Percentiles rank a stretch among this genome's conserved stretches.
Evolutionary conservation across 129 eudicot genomes (phyloP).

Genomic region (Heracleum sosnowskyi): DNA sequence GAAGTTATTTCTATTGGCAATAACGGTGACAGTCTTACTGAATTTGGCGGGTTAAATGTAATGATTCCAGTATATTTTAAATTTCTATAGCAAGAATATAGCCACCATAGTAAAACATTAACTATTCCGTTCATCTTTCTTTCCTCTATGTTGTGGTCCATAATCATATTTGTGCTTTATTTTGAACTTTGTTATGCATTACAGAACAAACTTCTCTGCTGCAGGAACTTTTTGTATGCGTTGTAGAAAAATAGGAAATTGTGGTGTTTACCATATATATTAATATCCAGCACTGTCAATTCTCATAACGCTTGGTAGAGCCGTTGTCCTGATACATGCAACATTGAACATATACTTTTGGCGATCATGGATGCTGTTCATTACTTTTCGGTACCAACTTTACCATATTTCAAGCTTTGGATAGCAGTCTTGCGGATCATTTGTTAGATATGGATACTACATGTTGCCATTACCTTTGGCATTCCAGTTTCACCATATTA

Average conservation of each 20-base stretch:
- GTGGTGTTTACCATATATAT: background rate
- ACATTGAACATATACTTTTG: background rate
- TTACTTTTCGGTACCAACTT: background rate
- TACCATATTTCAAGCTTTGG: background rate
- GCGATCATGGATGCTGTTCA: background rate
- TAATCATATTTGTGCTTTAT: background rate
- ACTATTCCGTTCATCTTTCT: background rate
- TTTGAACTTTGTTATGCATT: background rate
- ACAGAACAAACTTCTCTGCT: background rate
- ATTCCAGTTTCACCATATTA: background rate
- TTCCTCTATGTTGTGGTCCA: background rate
- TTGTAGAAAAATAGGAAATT: background rate
- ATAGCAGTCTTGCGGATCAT: background rate
- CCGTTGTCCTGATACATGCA: background rate
- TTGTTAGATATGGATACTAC: background rate
- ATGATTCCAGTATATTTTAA: background rate
- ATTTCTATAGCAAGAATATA: background rate
- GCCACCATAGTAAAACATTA: background rate
- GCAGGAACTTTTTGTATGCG: background rate
- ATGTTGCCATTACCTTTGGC: background rate
- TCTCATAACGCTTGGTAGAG: background rate
- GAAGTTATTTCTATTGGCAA: background rate
- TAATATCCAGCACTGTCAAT: background rate
- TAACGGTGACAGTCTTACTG: background rate
- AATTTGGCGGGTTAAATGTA: background rate